A percentile compares a stretch with the other conserved stretches of the same genome.
Conservation (phyloP, 148 eudicot genomes). For the Silene conica region DNA sequence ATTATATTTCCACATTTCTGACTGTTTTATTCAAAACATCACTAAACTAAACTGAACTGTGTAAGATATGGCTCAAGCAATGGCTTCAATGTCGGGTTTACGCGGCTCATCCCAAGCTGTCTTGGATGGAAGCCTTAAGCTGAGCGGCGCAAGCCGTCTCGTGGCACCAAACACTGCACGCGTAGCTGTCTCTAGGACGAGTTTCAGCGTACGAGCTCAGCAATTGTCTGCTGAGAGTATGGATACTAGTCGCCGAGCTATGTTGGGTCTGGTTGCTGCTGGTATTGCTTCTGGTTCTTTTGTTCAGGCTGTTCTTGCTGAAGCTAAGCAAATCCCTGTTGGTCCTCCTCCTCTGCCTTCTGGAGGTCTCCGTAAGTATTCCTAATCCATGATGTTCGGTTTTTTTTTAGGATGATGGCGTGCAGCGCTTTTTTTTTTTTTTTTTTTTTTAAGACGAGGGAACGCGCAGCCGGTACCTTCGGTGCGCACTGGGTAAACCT, state of each 20-base stretch:
- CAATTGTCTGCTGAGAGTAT: slow-evolving; percentile 49
- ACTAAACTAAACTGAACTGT: neutral
- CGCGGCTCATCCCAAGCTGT: slow-evolving; percentile 65
- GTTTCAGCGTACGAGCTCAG: slow-evolving; percentile 47
- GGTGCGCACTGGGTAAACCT: too few species aligned
- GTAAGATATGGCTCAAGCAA: slow-evolving; percentile 61
- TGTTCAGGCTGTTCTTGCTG: slow-evolving; percentile 72
- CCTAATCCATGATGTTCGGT: neutral
- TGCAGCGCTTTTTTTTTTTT: too few species aligned
- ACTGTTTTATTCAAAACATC: neutral
- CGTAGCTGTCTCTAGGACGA: slow-evolving; percentile 27
- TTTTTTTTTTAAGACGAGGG: too few species aligned
- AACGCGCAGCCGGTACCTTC: too few species aligned
- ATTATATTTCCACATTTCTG: slow-evolving; percentile 29
- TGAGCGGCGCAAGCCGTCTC: slow-evolving; percentile 48
- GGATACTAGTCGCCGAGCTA: slow-evolving; percentile 61
- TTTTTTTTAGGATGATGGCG: too few species aligned
- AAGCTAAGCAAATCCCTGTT: slow-evolving; percentile 58
- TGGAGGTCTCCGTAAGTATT: slow-evolving; percentile 86
- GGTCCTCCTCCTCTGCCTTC: slow-evolving; percentile 95
- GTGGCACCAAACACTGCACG: slow-evolving; percentile 36
- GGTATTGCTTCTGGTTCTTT: slow-evolving; percentile 69
- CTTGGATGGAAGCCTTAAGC: slow-evolving; percentile 65
- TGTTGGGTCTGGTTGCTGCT: slow-evolving; percentile 74
- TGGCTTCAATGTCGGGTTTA: slow-evolving; percentile 83